phyloP scores from a whole-genome alignment of 1,139 yeast genomes.

The Saccharomyces pastorianus region DNA sequence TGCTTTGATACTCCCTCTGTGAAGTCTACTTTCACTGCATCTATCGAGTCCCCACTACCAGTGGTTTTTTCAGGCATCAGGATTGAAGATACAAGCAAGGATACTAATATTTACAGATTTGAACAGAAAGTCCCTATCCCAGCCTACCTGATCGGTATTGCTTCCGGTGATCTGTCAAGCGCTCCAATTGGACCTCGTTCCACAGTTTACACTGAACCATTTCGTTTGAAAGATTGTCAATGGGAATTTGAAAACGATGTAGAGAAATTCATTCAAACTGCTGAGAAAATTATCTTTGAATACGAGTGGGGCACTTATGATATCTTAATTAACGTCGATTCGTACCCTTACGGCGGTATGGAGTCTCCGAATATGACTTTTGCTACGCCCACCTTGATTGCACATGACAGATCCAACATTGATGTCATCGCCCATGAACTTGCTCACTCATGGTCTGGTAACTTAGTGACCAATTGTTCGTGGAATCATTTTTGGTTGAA shows the following conservation, averaged over 20 bases:
- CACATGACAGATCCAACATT: constrained; percentile 80
- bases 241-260: constrained; percentile 75
- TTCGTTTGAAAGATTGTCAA: constrained; percentile 56
- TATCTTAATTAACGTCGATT: constrained; percentile 68
- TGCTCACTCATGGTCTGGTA: constrained; percentile 91
- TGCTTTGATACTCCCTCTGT: constrained; percentile 87
- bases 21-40: constrained; percentile 56
- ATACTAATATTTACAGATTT: constrained; percentile 38
- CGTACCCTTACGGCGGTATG: constrained; percentile 95
- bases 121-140: constrained; percentile 81
- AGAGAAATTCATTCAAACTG: constrained; percentile 74
- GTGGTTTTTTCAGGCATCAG: constrained; percentile 62
- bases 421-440: constrained; percentile 87
- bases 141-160: constrained; percentile 73
- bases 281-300: constrained; percentile 58
- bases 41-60: constrained; percentile 55
- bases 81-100: constrained; percentile 15
- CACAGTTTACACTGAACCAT: constrained; percentile 71
- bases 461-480: constrained; percentile 77
- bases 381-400: constrained; percentile 82
- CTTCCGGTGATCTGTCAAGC: constrained; percentile 67
- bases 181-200: constrained; percentile 83
- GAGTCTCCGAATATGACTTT: constrained; percentile 88
- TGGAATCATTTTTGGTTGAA: constrained; percentile 95
- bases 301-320: constrained; percentile 86